phyloP scores from a whole-genome alignment of 805 yeast genomes.

The Starmerella gropengiesseri region DNA sequence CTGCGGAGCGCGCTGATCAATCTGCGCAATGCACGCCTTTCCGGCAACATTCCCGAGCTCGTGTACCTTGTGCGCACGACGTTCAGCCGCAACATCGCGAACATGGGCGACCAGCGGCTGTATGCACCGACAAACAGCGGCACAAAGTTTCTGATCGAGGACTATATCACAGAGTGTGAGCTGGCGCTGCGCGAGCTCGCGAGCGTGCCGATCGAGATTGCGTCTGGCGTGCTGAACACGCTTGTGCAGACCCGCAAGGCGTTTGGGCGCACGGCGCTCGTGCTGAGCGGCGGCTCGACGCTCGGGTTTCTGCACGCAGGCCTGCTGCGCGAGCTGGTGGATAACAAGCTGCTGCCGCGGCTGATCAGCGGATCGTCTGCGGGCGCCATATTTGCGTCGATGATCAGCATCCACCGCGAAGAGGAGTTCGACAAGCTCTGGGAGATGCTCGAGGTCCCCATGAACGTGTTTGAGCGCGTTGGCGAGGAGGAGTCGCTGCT shows the following conservation, averaged over 20 bases:
- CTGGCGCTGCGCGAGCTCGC: constrained; percentile 33
- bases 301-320: constrained; percentile 91
- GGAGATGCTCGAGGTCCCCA: constrained; percentile 37
- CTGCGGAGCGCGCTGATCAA: constrained; percentile 44
- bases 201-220: constrained; percentile 35
- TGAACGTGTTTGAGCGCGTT: constrained; percentile 49
- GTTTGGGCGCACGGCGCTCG: constrained; percentile 87
- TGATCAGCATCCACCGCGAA: constrained; percentile 68
- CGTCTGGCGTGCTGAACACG: constrained; percentile 60
- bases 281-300: constrained; percentile 93
- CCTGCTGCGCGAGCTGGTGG: constrained; percentile 67
- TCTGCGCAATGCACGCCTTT: constrained; percentile 47
- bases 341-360: constrained; percentile 65
- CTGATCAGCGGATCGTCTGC: constrained; percentile 92
- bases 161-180: constrained; percentile 70
- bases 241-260: constrained; percentile 79
- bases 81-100: constrained; percentile 76
- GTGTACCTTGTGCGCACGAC: constrained; percentile 71
- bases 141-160: constrained; percentile 73
- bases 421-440: constrained; percentile 51
- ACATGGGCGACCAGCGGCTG: constrained; percentile 69
- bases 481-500: constrained; percentile 44
- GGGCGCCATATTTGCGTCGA: constrained; percentile 88
- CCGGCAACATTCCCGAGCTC: constrained; percentile 48
- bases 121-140: constrained; percentile 76